Conservation (phyloP, 306 rosid genomes). For the Astragalus glycyphyllos region DNA sequence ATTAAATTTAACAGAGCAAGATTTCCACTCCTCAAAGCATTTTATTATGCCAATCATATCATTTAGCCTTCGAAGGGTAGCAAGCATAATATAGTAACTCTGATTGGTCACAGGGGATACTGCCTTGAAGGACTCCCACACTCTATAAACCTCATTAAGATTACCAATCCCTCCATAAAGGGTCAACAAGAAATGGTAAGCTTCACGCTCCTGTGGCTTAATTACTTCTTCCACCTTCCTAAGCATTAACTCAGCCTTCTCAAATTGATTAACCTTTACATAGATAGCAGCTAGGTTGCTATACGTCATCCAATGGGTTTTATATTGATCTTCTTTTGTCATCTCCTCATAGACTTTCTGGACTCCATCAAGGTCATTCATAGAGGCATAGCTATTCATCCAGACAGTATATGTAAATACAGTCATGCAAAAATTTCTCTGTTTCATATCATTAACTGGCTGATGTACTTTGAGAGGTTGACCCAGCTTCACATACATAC, state of each 20-base stretch:
- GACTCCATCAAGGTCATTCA: constrained; percentile 57
- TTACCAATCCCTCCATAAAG: constrained; percentile 70
- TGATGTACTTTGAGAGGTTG: constrained; percentile 63
- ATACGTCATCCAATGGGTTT: constrained; percentile 69
- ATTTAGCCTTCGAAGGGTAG: constrained; percentile 66
- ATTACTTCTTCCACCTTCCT: constrained; percentile 54
- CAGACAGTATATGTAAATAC: constrained; percentile 56
- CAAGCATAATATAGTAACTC: constrained; percentile 77
- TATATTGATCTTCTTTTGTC: constrained; percentile 44
- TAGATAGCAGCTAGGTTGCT: constrained; percentile 78
- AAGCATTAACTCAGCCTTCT: constrained; percentile 70
- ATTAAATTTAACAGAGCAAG: constrained; percentile 58
- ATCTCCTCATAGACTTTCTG: constrained; percentile 68
- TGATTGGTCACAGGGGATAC: constrained; percentile 53
- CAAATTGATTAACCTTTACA: constrained; percentile 62
- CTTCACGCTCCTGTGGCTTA: constrained; percentile 51
- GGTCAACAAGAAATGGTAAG: constrained; percentile 69
- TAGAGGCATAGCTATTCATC: constrained; percentile 72
- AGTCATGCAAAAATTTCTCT: constrained; percentile 52
- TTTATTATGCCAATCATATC: constrained; percentile 63
- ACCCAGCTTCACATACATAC: constrained; percentile 65
- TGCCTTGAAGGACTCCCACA: constrained; percentile 66
- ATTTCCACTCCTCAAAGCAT: constrained; percentile 77
- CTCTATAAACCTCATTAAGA: constrained; percentile 64
- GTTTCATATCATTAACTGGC: constrained; percentile 61